Conservation (phyloP, 2,329 filamentous ascomycete species). For the Nemania diffusa region DNA sequence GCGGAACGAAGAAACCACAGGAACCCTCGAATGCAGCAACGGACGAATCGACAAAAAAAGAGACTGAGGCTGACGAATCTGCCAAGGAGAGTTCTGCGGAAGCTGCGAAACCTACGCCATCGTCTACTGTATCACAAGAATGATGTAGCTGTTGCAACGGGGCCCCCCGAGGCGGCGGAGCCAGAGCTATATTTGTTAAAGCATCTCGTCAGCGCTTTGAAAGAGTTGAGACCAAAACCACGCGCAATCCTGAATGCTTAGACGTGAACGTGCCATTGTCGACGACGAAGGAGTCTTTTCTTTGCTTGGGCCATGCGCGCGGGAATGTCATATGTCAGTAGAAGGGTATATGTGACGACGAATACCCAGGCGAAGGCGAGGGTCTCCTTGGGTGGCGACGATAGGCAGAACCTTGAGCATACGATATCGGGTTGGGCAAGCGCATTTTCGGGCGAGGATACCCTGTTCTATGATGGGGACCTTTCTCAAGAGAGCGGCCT, state of each 20-base stretch:
- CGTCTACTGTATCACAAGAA: conserved; percentile 40
- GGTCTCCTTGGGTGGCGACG: conserved; percentile 23
- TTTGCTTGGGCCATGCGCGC: conserved; percentile 41
- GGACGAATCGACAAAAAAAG: conserved; percentile 42
- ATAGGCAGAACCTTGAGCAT: conserved; percentile 27
- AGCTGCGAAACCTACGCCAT: conserved; percentile 41
- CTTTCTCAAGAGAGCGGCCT: conserved; percentile 23
- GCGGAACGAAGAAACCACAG: conserved; percentile 45
- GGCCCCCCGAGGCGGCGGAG: conserved; percentile 8
- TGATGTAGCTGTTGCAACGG: conserved; percentile 33
- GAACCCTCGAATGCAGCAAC: conserved; percentile 40
- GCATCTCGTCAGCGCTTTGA: conserved; percentile 36
- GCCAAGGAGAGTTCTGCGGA: conserved; percentile 44
- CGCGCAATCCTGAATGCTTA: conserved; percentile 39
- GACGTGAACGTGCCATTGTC: conserved; percentile 40
- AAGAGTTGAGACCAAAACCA: conserved; percentile 35
- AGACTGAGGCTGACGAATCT: conserved; percentile 39
- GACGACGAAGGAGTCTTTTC: conserved; percentile 41
- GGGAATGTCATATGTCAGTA: conserved; percentile 26
- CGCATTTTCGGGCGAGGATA: conserved; percentile 24
- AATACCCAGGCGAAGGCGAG: conserved; percentile 23
- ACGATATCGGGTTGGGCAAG: conserved; percentile 26
- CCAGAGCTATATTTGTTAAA: conserved; percentile 30
- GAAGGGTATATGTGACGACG: conserved; percentile 30
- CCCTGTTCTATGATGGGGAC: conserved; percentile 27